Percentiles rank a stretch among this genome's conserved stretches.
Conservation (phyloP, 2,329 filamentous ascomycete species). For the Elsinoe perseae region DNA sequence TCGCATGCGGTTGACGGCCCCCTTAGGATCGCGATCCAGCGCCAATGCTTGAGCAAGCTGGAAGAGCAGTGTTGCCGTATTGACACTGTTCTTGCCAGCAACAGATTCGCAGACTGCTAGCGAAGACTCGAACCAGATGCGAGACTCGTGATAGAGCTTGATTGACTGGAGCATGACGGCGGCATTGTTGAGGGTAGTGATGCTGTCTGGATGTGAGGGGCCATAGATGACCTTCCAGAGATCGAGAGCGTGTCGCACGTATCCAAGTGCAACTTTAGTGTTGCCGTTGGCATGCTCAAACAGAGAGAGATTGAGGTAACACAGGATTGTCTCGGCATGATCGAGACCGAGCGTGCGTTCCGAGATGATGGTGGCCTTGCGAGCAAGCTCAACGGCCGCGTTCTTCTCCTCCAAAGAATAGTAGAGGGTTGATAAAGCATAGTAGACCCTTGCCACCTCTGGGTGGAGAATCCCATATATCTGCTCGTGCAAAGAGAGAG, state of each 20-base stretch:
- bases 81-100: slow-evolving; percentile 82
- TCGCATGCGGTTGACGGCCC: slow-evolving; percentile 84
- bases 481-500: slow-evolving; percentile 90
- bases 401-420: slow-evolving; percentile 98
- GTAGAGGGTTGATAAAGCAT: slow-evolving; percentile 89
- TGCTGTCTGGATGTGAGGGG: slow-evolving; percentile 86
- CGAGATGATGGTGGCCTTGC: slow-evolving; percentile 92
- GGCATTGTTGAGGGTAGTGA: slow-evolving; percentile 97
- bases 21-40: slow-evolving; percentile 90
- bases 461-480: slow-evolving; percentile 97
- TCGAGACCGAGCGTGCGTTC: slow-evolving; percentile 92
- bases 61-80: slow-evolving; percentile 90
- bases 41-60: slow-evolving; percentile 93
- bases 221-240: slow-evolving; percentile 98
- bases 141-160: slow-evolving; percentile 89
- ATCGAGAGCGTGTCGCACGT: slow-evolving; percentile 85
- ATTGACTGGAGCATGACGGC: slow-evolving; percentile 96
- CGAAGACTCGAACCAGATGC: slow-evolving; percentile 79
- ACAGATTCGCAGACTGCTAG: slow-evolving; percentile 81
- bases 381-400: slow-evolving; percentile 85
- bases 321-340: slow-evolving; percentile 84
- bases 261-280: slow-evolving; percentile 76
- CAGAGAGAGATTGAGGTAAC: slow-evolving; percentile 90
- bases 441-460: slow-evolving; percentile 91
- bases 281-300: slow-evolving; percentile 91